Percentiles rank a stretch among this genome's conserved stretches.
These are phyloP conservation scores for Boeremia exigua DNA, from an alignment of 2,329 filamentous ascomycete genomes.

Conservation along the genomic window DNA sequence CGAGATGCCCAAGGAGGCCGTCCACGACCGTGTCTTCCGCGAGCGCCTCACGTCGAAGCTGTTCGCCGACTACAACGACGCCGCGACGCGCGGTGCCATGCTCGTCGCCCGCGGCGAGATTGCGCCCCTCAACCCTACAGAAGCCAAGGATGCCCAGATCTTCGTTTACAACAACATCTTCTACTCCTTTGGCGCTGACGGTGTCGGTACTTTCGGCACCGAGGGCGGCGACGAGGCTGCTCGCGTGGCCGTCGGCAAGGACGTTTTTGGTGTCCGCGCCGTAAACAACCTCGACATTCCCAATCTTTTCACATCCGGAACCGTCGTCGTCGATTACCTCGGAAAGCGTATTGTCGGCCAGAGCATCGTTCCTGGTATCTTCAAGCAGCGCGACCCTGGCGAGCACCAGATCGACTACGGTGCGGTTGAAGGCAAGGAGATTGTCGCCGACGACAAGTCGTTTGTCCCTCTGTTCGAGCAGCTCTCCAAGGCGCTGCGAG, in stretches of 20 bases:
- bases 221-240: conserved; percentile 97
- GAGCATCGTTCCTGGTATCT: conserved; percentile 97
- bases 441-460: conserved; percentile 86
- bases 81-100: conserved; percentile 88
- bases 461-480: conserved; percentile 87
- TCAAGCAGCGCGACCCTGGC: conserved; percentile 95
- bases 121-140: conserved; percentile 91
- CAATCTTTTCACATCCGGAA: conserved; percentile 92
- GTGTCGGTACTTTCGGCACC: conserved; percentile 93
- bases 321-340: conserved; percentile 94
- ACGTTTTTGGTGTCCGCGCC: conserved; percentile 89
- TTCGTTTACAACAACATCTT: conserved; percentile 99
- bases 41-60: conserved; percentile 94
- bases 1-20: conserved; percentile 89
- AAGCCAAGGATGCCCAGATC: conserved; percentile 91
- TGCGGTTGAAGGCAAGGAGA: conserved; percentile 94
- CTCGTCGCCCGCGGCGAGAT: conserved; percentile 93
- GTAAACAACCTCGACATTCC: conserved; percentile 98
- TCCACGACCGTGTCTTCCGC: conserved; percentile 94
- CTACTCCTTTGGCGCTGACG: conserved; percentile 97
- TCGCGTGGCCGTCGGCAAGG: conserved; percentile 93
- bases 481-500: conserved; percentile 85
- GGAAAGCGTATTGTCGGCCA: conserved; percentile 97
- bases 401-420: conserved; percentile 99
- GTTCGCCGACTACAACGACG: conserved; percentile 97